Evolutionary conservation across 768 basidiomycete species (phyloP).

Genomic region (Krasilnikovozyma curviuscula): DNA sequence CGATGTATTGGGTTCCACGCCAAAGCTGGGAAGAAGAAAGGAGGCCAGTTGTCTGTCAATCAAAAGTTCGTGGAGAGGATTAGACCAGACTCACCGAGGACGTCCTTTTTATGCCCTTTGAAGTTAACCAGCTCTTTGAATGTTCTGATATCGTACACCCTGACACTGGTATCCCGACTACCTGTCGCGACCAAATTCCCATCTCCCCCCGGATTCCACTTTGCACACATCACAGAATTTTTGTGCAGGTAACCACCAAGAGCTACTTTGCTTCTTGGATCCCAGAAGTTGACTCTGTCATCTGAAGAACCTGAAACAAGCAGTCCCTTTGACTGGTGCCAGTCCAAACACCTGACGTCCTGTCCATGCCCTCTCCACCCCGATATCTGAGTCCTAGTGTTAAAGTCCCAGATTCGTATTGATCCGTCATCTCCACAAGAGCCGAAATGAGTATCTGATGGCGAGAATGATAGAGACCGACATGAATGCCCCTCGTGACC

Average conservation of each 20-base stretch:
- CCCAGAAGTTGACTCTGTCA: conserved; percentile 98
- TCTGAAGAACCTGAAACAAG: conserved; percentile 92
- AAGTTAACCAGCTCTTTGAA: conserved; percentile 88
- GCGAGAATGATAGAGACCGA: conserved; percentile 74
- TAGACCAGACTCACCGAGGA: conserved; percentile 50
- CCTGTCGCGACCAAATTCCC: conserved; percentile 86
- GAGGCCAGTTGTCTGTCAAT: not conserved
- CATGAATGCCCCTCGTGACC: conserved; percentile 54
- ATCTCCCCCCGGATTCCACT: conserved; percentile 90
- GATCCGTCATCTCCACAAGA: conserved; percentile 91
- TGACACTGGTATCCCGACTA: conserved; percentile 80
- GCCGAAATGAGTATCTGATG: conserved; percentile 76
- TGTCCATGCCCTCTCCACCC: conserved; percentile 88
- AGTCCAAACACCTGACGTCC: conserved; percentile 96
- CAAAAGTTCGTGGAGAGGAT: not conserved
- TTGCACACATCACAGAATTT: conserved; percentile 79
- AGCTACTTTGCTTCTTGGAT: conserved; percentile 76
- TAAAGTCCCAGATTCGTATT: conserved; percentile 86
- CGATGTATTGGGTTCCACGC: conserved; percentile 91
- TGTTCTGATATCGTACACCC: conserved; percentile 91
- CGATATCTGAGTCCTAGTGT: conserved; percentile 72
- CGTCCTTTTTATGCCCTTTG: conserved; percentile 95
- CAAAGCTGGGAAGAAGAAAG: conserved; percentile 40
- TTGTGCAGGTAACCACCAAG: conserved; percentile 89
- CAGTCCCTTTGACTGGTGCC: conserved; percentile 94